Base-by-base conservation (phyloP, 2,329 filamentous ascomycete genomes). In the Tolypocladium sp. region DNA sequence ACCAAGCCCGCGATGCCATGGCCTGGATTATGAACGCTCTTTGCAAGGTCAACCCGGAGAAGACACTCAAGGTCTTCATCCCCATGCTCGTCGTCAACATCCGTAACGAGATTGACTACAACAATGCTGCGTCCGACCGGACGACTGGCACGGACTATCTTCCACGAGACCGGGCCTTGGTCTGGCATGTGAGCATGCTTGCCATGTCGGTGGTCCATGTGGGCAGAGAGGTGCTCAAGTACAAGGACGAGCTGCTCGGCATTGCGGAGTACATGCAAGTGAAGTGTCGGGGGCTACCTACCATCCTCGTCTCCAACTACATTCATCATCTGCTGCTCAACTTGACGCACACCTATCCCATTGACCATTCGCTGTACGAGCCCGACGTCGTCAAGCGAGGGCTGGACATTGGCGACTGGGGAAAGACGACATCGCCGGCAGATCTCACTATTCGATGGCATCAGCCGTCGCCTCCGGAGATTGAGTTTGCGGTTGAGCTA, bases 181-280 rank as follows among this genome's bases (percentile, higher is more conserved):
- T 99, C 0, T 99, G 95, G 95, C 91, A 97, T 69, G 85, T 97
- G 61, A 96, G 91, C 73, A 92, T 99, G 79, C 83, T 99, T 6
- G 96, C 92, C 70, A 99, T 99, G 93, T 94, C 91, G 61, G 91
- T 97, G 27, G 94, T 99, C 3, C 94, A 99, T 68, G 92, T 99
- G 53, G 94, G 94, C 40, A 86, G 88, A 64, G 90, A 94, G 65
- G 90, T 97, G 17, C 80, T 99, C 61, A 88, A 89, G 61, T 95
- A 96, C 79, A 91, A 92, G 73, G 80, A 91, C 56, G 90, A 97
- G 56, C 83, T 99, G 2, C 90, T 96, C 63, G 89, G 91, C 62
- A 93, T 99, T 71, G 92, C 93, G 15, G 81, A 89, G 58, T 97
- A 93, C 75, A 97, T 99, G 93, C 94, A 99, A 72, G 86, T 94